Base-by-base conservation (phyloP, 1,139 yeast genomes). In the Casaregolazyma suthepensis region DNA sequence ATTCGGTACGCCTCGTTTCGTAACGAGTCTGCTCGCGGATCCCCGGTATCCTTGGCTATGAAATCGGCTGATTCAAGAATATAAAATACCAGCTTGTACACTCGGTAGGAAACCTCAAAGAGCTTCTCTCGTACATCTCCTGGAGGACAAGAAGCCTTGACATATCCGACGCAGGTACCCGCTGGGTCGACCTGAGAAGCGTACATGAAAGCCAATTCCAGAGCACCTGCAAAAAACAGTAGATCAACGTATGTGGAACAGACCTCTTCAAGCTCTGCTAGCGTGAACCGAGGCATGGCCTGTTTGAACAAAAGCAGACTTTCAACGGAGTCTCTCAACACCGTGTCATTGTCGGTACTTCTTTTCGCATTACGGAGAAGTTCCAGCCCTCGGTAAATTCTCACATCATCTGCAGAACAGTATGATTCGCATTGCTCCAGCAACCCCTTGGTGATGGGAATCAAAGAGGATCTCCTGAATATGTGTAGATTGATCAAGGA, bases 351-450 rank as follows among this genome's bases (percentile, higher is more conserved):
- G 65, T 88, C 96, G 1, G 88, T 90, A 59, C 83, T 80, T 56
- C 81, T 86, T 65, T 87, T 87, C 0, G 98, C 98, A 63, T 85
- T 82, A 55, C 94, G 87, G 63, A 94, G 75, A 66, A 87, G 89
- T 67, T 94, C 99, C 62, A 90, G 82, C 0, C 98, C 99, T 70
- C 93, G 87, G 75, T 91, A 94, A 22, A 94, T 87, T 56, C 90
- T 78, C 31, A 93, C 97, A 70, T 94, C 99, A 62, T 87, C 89
- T 10, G 96, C 82, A 0, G 97, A 89, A 65, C 98, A 94, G 70
- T 90, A 94, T 1, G 96, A 85, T 1, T 96, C 96, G 74, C 99
- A 94, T 59, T 95, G 83, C 52, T 88, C 94, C 69, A 93, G 96
- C 52, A 94, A 75, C 1, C 94, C 84, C 35, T 85, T 82, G 0